Percentiles rank a stretch among this genome's conserved stretches.
Conservation (phyloP, 164 flowering plant genomes). For the Vitis riparia region DNA sequence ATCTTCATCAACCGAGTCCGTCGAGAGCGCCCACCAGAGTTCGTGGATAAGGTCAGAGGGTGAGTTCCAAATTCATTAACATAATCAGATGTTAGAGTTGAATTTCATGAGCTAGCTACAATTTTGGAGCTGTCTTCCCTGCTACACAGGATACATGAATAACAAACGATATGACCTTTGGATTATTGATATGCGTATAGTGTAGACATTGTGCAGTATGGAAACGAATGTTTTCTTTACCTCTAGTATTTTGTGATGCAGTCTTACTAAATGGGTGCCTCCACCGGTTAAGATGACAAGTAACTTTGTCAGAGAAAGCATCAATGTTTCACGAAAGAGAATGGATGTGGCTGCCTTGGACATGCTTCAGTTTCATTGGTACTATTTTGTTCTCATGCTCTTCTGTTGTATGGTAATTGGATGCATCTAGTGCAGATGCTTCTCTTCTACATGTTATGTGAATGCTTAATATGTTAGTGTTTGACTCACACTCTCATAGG, state of each 20-base stretch:
- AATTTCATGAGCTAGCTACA: neutral
- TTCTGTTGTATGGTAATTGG: too few relatives aligned
- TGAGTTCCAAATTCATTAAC: constrained; percentile 31
- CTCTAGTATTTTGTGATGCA: constrained; percentile 32
- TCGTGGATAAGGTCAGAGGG: constrained; percentile 80
- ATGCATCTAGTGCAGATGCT: too few relatives aligned
- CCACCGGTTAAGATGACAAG: constrained; percentile 97
- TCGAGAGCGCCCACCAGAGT: constrained; percentile 86
- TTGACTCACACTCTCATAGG: neutral
- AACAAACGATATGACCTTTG: neutral
- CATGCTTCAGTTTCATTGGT: constrained; percentile 99
- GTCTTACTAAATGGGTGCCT: constrained; percentile 99
- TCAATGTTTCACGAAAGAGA: constrained; percentile 81
- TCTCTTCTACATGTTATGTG: neutral
- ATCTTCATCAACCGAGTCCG: constrained; percentile 90
- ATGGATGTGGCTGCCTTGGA: constrained; percentile 94
- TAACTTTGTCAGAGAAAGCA: constrained; percentile 65
- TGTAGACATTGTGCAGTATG: neutral
- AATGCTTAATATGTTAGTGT: neutral
- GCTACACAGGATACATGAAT: too few relatives aligned
- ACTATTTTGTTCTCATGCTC: constrained; percentile 4
- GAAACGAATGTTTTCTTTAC: constrained; percentile 7
- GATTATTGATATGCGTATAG: neutral
- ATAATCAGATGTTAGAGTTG: neutral
- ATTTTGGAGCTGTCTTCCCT: too few relatives aligned